phyloP scores from a whole-genome alignment of 345 rosid species.

The Euphorbia peplus region DNA sequence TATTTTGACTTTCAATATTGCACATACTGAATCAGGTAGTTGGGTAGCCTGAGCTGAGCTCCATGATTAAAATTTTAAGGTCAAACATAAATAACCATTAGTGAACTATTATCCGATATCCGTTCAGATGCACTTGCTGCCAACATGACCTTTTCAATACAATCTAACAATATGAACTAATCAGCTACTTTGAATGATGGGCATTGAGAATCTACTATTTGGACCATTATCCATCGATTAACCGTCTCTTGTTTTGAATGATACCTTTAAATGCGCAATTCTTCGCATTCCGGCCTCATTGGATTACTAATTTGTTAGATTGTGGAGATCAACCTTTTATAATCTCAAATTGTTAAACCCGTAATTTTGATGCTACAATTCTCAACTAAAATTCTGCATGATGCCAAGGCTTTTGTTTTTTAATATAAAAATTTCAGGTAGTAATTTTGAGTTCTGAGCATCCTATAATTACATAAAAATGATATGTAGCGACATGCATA shows the following conservation, averaged over 20 bases:
- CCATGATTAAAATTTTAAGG: not conserved
- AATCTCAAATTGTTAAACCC: not conserved
- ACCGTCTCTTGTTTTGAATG: not conserved
- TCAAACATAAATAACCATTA: not conserved
- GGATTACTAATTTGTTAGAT: not conserved
- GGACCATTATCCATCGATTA: not conserved
- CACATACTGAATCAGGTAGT: not conserved
- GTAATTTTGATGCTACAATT: not conserved
- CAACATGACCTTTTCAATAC: not conserved
- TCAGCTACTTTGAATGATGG: not conserved
- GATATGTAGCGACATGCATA: not conserved
- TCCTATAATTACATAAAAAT: not conserved
- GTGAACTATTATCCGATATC: not conserved
- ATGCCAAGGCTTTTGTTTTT: not conserved
- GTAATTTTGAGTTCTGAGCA: not conserved
- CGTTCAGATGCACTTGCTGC: not conserved
- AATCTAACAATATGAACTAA: not conserved
- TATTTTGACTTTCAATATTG: not conserved
- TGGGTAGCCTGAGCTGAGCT: not conserved
- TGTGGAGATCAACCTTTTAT: not conserved
- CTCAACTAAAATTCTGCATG: not conserved
- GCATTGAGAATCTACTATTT: not conserved
- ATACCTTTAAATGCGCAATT: not conserved
- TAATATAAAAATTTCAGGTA: not conserved
- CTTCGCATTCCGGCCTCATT: not conserved